Base-by-base conservation (phyloP, 2,329 filamentous ascomycete genomes). In the Hypocrella siamensis region DNA sequence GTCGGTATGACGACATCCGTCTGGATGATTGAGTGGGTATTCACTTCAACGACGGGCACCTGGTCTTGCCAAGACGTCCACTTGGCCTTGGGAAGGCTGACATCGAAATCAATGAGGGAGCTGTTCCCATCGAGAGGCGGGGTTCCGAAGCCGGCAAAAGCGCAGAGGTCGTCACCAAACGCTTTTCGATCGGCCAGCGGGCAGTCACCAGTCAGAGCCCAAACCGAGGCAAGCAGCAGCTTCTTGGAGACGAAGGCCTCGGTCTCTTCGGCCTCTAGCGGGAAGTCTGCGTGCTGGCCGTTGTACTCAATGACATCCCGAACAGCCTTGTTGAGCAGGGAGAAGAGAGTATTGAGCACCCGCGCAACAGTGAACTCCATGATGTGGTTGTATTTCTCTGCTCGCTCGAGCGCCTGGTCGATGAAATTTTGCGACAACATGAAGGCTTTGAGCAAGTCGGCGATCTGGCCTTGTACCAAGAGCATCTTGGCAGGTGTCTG, bases 1-100 rank as follows among this genome's bases (percentile, higher is more conserved):
- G 90, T 99, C 2, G 90, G 92, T 47, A 99, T 98, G 38, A 99
- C 90, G 26, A 96, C 83, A 54, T 99, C 92, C 2, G 92, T 98
- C 53, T 98, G 86, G 1, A 83, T 94, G 47, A 98, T 79, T 5
- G 88, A 94, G 54, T 99, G 92, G 0, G 92, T 98, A 52, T 98
- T 96, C 55, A 98, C 82, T 53, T 99, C 92, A 35, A 98, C 79
- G 9, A 72, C 79, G 12, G 90, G 90, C 11, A 99, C 90, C 54
- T 94, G 81, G 40, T 79, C 84, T 54, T 93, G 88, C 90, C 90
- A 99, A 27, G 80, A 71, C 3, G 75, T 69, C 90, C 90, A 99
- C 41, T 93, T 81, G 6, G 78, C 79, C 49, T 79, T 77, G 2
- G 92, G 90, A 26, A 96, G 65, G 10, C 75, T 74, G 26, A 93